Evolutionary conservation across 2,329 filamentous ascomycete species (phyloP).

Genomic region (Ampelomyces quisqualis): DNA sequence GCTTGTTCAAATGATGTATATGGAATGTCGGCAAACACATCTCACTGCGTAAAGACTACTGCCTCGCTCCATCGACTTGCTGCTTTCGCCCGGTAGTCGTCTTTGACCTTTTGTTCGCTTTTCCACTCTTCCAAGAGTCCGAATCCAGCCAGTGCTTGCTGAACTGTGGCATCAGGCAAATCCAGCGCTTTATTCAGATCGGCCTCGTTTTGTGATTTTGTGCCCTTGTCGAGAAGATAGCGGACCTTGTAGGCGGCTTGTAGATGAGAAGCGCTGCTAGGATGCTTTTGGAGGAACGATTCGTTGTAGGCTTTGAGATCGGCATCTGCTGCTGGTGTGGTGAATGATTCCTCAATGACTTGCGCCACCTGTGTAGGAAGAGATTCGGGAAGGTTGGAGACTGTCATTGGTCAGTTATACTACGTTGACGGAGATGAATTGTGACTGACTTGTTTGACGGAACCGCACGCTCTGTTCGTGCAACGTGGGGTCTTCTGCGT

Average conservation of each 20-base stretch:
- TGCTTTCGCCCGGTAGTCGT: slow-evolving; percentile 50
- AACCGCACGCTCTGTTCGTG: slow-evolving; percentile 74
- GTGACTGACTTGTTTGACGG: slow-evolving; percentile 58
- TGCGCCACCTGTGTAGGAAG: slow-evolving; percentile 68
- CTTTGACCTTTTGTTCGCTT: slow-evolving; percentile 51
- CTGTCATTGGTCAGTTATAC: slow-evolving; percentile 20
- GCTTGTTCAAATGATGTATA: background rate
- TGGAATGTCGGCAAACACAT: background rate
- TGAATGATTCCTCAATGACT: slow-evolving; percentile 68
- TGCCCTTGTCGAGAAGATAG: slow-evolving; percentile 59
- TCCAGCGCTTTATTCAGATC: slow-evolving; percentile 62
- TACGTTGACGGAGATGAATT: slow-evolving; percentile 15
- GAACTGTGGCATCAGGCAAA: slow-evolving; percentile 52
- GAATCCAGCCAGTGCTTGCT: slow-evolving; percentile 59
- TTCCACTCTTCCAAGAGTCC: slow-evolving; percentile 54
- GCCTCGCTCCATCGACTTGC: slow-evolving; percentile 45
- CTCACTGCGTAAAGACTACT: slow-evolving; percentile 35
- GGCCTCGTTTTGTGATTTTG: slow-evolving; percentile 60
- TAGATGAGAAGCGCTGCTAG: slow-evolving; percentile 61
- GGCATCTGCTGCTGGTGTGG: slow-evolving; percentile 56
- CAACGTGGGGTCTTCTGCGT: slow-evolving; percentile 68
- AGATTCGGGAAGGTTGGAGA: slow-evolving; percentile 44
- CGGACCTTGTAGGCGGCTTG: slow-evolving; percentile 64
- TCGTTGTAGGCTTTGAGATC: slow-evolving; percentile 67
- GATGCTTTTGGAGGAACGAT: slow-evolving; percentile 63